Percentiles rank a stretch among this genome's conserved stretches.
These are phyloP conservation scores for Begonia loranthoides DNA, from an alignment of 306 rosid genomes.

Conservation along the genomic window DNA sequence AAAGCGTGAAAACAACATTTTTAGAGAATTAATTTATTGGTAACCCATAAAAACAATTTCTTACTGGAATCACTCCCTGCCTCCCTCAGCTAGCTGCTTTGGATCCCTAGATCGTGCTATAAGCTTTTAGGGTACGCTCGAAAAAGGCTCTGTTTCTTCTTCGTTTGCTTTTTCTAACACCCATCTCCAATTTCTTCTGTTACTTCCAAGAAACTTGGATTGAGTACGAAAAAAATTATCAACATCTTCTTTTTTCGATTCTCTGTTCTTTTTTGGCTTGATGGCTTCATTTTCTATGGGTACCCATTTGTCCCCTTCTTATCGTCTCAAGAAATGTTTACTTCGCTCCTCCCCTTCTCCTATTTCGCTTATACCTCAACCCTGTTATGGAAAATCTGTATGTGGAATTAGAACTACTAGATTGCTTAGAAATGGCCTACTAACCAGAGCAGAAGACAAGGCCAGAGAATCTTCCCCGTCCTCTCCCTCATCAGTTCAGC, in stretches of 20 bases:
- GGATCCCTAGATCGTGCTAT: no score
- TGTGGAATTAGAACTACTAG: constrained; percentile 23
- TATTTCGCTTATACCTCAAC: constrained; percentile 17
- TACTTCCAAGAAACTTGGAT: not conserved
- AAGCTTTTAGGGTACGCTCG: no score
- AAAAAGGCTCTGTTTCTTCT: no score
- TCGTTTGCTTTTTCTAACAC: no score
- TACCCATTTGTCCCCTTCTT: constrained; percentile 24
- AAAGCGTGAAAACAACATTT: no score
- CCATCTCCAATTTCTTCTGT: not conserved
- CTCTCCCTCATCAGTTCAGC: constrained; percentile 34
- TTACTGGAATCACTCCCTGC: no score
- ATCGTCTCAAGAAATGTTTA: constrained; percentile 18
- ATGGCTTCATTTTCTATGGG: constrained; percentile 60
- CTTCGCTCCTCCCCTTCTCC: constrained; percentile 9
- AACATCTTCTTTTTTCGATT: not conserved
- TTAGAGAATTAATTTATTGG: no score
- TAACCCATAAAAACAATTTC: no score
- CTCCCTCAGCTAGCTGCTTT: no score
- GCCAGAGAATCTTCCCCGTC: constrained; percentile 23
- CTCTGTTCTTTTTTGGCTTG: constrained; percentile 1
- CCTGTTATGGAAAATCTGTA: constrained; percentile 26
- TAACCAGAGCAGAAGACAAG: constrained; percentile 70
- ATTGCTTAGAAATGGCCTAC: constrained; percentile 30
- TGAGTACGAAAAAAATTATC: not conserved